Evolutionary conservation across 2,329 filamentous ascomycete genomes (phyloP).

Genomic region (Venturia asperata): DNA sequence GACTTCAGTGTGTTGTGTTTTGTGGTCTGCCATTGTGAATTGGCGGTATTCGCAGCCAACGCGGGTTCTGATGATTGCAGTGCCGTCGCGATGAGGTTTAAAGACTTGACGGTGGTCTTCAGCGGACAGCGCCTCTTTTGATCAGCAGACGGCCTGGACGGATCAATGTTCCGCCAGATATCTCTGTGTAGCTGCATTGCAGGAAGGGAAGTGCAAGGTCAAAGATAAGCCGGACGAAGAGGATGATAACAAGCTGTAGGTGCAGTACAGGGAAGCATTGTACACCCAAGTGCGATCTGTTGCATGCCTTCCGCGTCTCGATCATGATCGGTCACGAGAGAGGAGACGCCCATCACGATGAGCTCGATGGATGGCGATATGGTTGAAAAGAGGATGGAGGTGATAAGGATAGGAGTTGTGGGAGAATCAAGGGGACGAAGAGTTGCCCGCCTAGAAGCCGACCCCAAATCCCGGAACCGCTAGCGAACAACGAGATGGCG

Average conservation of each 20-base stretch:
- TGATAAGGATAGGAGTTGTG: no score
- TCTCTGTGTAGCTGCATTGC: background rate
- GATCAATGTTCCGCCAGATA: background rate
- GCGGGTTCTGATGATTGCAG: background rate
- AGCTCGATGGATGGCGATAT: no score
- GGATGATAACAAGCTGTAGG: background rate
- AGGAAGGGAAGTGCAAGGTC: background rate
- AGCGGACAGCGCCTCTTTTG: background rate
- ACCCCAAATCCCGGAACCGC: no score
- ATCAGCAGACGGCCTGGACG: background rate
- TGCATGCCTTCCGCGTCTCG: background rate
- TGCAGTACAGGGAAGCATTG: background rate
- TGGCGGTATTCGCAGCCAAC: no score
- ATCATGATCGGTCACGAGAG: background rate
- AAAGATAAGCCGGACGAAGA: slow-evolving; percentile 8
- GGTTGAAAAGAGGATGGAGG: no score
- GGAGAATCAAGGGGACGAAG: no score
- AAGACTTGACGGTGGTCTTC: background rate
- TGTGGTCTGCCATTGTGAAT: background rate
- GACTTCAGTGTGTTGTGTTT: background rate
- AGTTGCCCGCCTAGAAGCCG: no score
- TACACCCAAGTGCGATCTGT: background rate
- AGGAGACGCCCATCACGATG: no score
- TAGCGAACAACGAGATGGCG: no score
- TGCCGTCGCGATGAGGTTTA: background rate